Evolutionary conservation across 768 basidiomycete species (phyloP).

Genomic region (Trametopsis cervina): DNA sequence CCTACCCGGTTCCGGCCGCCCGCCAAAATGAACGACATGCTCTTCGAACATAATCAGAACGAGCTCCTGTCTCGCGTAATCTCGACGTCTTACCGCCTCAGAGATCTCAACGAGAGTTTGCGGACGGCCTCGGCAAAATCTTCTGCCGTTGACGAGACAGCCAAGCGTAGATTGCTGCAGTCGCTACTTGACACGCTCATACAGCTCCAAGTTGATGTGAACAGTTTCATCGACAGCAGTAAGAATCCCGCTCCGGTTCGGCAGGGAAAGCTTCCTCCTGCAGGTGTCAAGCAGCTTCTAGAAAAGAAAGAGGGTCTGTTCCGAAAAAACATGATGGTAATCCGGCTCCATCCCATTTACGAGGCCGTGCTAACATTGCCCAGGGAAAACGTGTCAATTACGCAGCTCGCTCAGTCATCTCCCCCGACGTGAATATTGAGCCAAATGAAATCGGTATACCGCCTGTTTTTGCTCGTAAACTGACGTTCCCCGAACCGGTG

Average conservation of each 20-base stretch:
- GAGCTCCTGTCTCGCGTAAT: slow-evolving; percentile 79
- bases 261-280: slow-evolving; percentile 84
- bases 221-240: slow-evolving; percentile 93
- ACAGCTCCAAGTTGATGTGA: slow-evolving; percentile 90
- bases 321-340: slow-evolving; percentile 98
- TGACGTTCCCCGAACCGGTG: slow-evolving; percentile 97
- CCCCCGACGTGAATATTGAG: slow-evolving; percentile 98
- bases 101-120: slow-evolving; percentile 68
- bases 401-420: slow-evolving; percentile 99
- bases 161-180: slow-evolving; percentile 52
- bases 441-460: slow-evolving; percentile 98
- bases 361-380: neutral
- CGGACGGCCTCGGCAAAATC: slow-evolving; percentile 54
- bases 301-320: slow-evolving; percentile 99
- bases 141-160: slow-evolving; percentile 40
- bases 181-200: slow-evolving; percentile 74
- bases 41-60: slow-evolving; percentile 97
- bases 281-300: slow-evolving; percentile 91
- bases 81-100: slow-evolving; percentile 69
- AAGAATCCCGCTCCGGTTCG: slow-evolving; percentile 87
- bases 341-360: neutral
- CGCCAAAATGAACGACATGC: slow-evolving; percentile 80
- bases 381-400: slow-evolving; percentile 99
- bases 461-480: slow-evolving; percentile 91
- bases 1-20: slow-evolving; percentile 97